Base-by-base conservation (phyloP, 129 eudicot genomes). In the Chrysanthemum lavandulifolium region DNA sequence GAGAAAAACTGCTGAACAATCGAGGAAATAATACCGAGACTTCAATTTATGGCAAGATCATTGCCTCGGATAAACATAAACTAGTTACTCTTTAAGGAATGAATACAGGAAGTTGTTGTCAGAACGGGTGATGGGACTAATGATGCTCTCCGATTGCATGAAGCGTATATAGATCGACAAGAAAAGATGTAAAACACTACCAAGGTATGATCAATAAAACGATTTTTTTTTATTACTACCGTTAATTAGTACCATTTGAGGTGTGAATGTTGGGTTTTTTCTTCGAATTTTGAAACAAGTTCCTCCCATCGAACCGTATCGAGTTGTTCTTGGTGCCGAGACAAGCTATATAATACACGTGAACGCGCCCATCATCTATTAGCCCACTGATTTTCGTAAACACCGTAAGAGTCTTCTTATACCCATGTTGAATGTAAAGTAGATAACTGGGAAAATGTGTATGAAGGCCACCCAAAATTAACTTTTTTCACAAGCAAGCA, bases 251-350 rank as follows among this genome's bases (percentile, higher is more conserved):
- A 61, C 33, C 50, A 45, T 76, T 70, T 57, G 25, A 58, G 13
- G 55, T 31, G 65, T 51, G 45, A 76, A 45, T 40, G 40, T 29
- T 75, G 0, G 16, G 4, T 49, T 29, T 58, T 43, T 51, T 68
- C 52, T 83, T 81, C 82, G 99, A 94, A 80, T 94, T 94, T 21
- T 94, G 99, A 94, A 91, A 73, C 86, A 87, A 62, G 86, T 90
- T 62, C 96, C 99, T 13, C 82, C 86, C 33, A 90, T 33, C 65
- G 99, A 94, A 81, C 99, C 99, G 52, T 94, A 94, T 47, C 97
- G 97, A 53, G 99, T 94, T 27, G 79, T 94, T 66, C 96, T 94
- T 68, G 97, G 94, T 76, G 99, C 80, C 86, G 99, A 62, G 99
- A 94, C 72, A 90, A 86, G 76, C 69, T 90, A 71, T 94, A 94